These are phyloP conservation scores for Yamagishiella unicocca DNA, from an alignment of 139 green algal genomes.

Conservation along the genomic window DNA sequence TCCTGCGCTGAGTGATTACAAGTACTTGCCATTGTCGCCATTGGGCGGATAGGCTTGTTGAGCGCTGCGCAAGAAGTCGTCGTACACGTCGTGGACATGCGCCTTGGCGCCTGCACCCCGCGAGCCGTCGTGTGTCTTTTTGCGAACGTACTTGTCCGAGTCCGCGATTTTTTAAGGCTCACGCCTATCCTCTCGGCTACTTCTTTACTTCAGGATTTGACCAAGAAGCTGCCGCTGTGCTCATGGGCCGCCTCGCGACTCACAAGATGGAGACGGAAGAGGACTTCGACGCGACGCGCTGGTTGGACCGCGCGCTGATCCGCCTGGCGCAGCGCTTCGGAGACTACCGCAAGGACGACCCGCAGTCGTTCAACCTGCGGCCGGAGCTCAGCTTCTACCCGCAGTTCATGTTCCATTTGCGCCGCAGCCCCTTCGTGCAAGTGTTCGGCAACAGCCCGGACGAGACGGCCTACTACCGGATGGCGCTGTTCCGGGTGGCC, in stretches of 20 bases:
- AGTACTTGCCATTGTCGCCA: too few relatives aligned
- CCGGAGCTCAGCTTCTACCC: conserved; percentile 94
- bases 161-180: too few relatives aligned
- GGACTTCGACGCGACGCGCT: conserved; percentile 98
- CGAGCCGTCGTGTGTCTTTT: too few relatives aligned
- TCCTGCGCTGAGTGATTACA: too few relatives aligned
- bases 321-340: conserved; percentile 70
- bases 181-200: too few relatives aligned
- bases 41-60: too few relatives aligned
- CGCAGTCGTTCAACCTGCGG: conserved; percentile 90
- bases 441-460: conserved; percentile 97
- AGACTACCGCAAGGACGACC: conserved; percentile 91
- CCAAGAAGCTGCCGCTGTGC: conserved; percentile 94
- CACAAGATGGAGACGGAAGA: conserved; percentile 95
- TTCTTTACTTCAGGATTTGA: conserved; percentile 94
- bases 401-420: conserved; percentile 99
- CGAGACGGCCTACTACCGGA: conserved; percentile 95
- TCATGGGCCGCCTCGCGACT: conserved; percentile 86
- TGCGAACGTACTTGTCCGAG: too few relatives aligned
- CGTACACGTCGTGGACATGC: too few relatives aligned
- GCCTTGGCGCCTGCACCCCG: too few relatives aligned
- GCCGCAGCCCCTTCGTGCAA: conserved; percentile 95
- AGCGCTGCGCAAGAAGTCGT: too few relatives aligned
- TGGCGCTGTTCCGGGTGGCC: conserved; percentile 89
- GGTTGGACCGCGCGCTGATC: conserved; percentile 92